Conservation (phyloP, 352 stramenopile species). For the Pelagophyceae sp. region DNA sequence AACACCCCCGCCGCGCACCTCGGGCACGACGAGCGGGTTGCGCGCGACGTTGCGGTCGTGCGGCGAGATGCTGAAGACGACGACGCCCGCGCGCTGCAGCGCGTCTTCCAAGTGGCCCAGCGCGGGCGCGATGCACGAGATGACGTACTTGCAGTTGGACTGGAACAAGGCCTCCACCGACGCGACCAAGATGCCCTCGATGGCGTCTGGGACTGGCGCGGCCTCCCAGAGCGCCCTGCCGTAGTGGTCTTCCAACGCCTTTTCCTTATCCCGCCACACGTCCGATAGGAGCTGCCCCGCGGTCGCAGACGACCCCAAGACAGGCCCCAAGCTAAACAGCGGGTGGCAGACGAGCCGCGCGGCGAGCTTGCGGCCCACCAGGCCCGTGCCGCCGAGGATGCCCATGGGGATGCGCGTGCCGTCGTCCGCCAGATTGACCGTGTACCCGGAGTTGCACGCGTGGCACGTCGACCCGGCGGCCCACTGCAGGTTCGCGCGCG, state of each 20-base stretch:
- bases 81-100: constrained; percentile 1
- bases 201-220: background rate
- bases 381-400: constrained; percentile 14
- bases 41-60: background rate
- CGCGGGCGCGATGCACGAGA: background rate
- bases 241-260: constrained; percentile 11
- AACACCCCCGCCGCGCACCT: too few species aligned
- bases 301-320: background rate
- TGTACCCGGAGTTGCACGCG: constrained; percentile 9
- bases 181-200: background rate
- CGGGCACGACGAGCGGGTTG: constrained; percentile 12
- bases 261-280: constrained; percentile 4
- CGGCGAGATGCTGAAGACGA: constrained; percentile 12
- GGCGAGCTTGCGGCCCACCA: background rate
- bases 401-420: background rate
- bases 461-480: background rate
- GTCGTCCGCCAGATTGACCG: background rate
- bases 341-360: background rate
- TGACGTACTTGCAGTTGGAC: background rate
- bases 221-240: constrained; percentile 1
- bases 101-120: constrained; percentile 17
- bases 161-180: background rate
- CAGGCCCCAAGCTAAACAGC: background rate
- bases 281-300: background rate
- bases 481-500: background rate